Evolutionary conservation across 2,329 filamentous ascomycete genomes (phyloP), one percentile per base, ranked within the genome.

Genomic region (Nigrospora osmanthi): DNA sequence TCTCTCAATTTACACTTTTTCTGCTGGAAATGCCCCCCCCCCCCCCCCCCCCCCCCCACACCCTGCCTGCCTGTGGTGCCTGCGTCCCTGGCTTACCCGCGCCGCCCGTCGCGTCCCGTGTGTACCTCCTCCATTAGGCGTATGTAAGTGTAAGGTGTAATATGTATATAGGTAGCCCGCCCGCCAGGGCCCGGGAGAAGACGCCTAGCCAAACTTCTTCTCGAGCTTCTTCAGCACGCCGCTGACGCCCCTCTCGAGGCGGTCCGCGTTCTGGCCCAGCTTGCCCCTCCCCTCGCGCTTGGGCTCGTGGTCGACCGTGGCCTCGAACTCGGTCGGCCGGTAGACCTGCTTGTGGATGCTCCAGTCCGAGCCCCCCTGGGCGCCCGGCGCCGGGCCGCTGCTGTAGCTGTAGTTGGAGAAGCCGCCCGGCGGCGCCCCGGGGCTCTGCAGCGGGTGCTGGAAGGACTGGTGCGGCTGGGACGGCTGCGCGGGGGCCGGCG

Each of bases 161-260:
- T 28, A 28, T 23, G 23, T 28, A 28, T 28, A 7, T 28, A 28
- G 6, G 23, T 2, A 28, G 7, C 23, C 10, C 10, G 23, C 23
- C 23, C 23, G 23, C 23, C 23, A 28, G 23, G 23, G 7, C 23
- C 23, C 5, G 23, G 23, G 10, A 7, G 7, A n/a, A n/a, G n/a
- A n/a, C n/a, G 9, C 42, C 61, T 55, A 80, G 0, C 72, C 74
- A 65, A 84, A 82, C 59, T 80, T 85, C 78, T 87, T 88, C 68
- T 89, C 85, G 63, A 89, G 75, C 67, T 83, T 87, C 74, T 84
- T 88, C 52, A 89, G 63, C 70, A 89, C 83, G 7, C 81, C 80
- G 28, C 79, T 76, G 5, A 89, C 76, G 1, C 83, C 81, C 61
- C 80, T 81, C 66, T 89, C 85, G 32, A 89, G 55, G 54, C 78